Base-by-base conservation (phyloP, 768 basidiomycete species). In the Guyanaporus albipodus region DNA sequence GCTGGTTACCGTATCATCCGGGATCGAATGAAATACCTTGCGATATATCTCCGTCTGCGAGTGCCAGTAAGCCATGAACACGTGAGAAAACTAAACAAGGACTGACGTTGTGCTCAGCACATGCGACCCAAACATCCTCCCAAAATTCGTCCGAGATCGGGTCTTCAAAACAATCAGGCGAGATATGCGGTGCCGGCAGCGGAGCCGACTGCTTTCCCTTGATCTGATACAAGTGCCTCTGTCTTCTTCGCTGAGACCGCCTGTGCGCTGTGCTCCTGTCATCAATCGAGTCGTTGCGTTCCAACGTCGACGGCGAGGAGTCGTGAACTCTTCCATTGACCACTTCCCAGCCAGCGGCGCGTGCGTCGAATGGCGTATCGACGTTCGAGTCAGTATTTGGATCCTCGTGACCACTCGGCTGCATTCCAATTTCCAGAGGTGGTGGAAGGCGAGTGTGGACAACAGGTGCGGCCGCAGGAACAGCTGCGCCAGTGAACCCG, bases 1-100 rank as follows among this genome's bases (percentile, higher is more conserved):
- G 0, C 94, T 95, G 2, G 85, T 85, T 49, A 97, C 80, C 19
- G 83, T 73, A 63, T 99, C 94, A 63, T 98, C 95, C 6, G 96
- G 95, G 44, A 94, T 72, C 28, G 87, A 85, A 57, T 91, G 85
- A 72, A 99, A 99, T 4, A 97, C 92, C 62, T 89, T 94, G 45
- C 93, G 85, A 69, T 80, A 97, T 53, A 97, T 91, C 63, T 95
- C 90, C 51, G 95, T 99, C 92, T 94, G 49, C 10, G 46, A 41
- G 12, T 44, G 42, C 26, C 6, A 12, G n/a, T 50, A 6, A 54
- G 52, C n/a, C 10, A 37, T n/a, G 23, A 21, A 19, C 11, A 42
- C 5, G 4, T 23, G 11, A 4, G n/a, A 14, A 26, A 35, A 38
- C 11, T 12, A 22, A 34, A 21, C 15, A 26, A 51, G 27, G 26